These are phyloP conservation scores for Tephrocybe sp. DNA, from an alignment of 768 basidiomycete genomes.

Conservation along the genomic window DNA sequence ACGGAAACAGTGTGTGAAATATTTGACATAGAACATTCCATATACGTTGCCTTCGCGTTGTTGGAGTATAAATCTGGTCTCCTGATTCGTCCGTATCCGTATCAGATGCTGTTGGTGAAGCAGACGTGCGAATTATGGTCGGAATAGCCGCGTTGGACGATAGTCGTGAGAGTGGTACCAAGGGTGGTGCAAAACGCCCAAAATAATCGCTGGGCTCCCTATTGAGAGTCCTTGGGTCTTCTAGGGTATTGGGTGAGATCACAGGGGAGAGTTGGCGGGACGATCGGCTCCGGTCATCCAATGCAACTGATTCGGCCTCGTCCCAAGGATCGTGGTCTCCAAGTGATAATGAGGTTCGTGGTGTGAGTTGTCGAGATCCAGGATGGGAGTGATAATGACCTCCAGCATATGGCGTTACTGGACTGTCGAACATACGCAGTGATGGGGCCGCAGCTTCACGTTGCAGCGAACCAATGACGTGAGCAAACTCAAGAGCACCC, in stretches of 20 bases:
- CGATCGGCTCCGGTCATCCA: constrained; percentile 43
- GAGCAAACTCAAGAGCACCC: constrained; percentile 93
- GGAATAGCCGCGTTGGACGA: constrained; percentile 39
- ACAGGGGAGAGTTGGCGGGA: constrained; percentile 23
- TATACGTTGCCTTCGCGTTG: constrained; percentile 40
- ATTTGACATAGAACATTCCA: constrained; percentile 37
- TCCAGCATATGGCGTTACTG: constrained; percentile 66
- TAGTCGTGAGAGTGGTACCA: constrained; percentile 6
- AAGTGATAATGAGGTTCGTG: constrained; percentile 25
- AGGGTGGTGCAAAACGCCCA: constrained; percentile 6
- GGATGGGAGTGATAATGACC: constrained; percentile 64
- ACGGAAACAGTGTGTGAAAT: constrained; percentile 79
- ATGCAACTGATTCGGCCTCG: constrained; percentile 40
- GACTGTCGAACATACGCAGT: constrained; percentile 66
- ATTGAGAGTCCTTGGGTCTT: constrained; percentile 19
- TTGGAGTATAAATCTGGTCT: constrained; percentile 37
- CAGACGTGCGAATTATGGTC: constrained; percentile 57
- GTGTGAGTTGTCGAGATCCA: constrained; percentile 22
- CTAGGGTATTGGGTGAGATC: constrained; percentile 20
- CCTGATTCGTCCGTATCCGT: constrained; percentile 38
- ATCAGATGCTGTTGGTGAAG: constrained; percentile 42
- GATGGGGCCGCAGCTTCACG: constrained; percentile 62
- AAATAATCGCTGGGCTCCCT: constrained; percentile 18
- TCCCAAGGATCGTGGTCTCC: constrained; percentile 53
- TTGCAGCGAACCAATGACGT: constrained; percentile 81